Evolutionary conservation across 768 basidiomycete genomes (phyloP), one percentile per base, ranked within the genome.

Genomic region (Suillus occidentalis): DNA sequence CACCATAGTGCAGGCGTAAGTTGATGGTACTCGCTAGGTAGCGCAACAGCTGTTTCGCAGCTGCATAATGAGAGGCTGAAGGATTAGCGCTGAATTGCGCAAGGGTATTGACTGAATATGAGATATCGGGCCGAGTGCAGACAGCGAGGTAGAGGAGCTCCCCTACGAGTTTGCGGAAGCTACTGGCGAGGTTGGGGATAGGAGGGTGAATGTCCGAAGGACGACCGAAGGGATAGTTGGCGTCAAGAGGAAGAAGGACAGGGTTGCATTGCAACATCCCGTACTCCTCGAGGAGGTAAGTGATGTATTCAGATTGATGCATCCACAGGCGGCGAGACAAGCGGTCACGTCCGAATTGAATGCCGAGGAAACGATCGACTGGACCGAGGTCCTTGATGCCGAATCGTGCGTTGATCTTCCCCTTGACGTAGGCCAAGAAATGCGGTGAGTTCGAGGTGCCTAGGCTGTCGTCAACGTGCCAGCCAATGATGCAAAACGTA

Each of bases 231-330:
- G 45, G 45, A n/a, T 4, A 12, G n/a, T 47, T 47, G 7, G 45
- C n/a, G 1, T 47, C 2, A 10, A 47, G n/a, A 2, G 45, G 45
- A 12, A 47, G 45, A 0, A 12, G n/a, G 4, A 47, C n/a, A 1
- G 45, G 45, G 45, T 47, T 47, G 20, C 45, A 47, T 2, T 47
- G 1, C 1, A 47, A n/a, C 10, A 47, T 10, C 0, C 85, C 80
- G 75, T 86, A 83, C 83, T 47, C 45, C 9, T 47, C n/a, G 1
- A 47, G 45, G 1, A 47, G 45, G 3, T 47, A 47, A 4, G 45
- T 47, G 4, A 47, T 47, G n/a, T 47, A 47, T 4, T 47, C n/a
- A 0, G 45, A n/a, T 2, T 47, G 45, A 5, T 47, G 45, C n/a
- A 47, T n/a, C 45, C 45, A 47, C 2, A 47, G n/a, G 2, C 4